These are phyloP conservation scores for Sporothrix dimorphospora DNA, from an alignment of 2,329 filamentous ascomycete genomes.

Conservation along the genomic window DNA sequence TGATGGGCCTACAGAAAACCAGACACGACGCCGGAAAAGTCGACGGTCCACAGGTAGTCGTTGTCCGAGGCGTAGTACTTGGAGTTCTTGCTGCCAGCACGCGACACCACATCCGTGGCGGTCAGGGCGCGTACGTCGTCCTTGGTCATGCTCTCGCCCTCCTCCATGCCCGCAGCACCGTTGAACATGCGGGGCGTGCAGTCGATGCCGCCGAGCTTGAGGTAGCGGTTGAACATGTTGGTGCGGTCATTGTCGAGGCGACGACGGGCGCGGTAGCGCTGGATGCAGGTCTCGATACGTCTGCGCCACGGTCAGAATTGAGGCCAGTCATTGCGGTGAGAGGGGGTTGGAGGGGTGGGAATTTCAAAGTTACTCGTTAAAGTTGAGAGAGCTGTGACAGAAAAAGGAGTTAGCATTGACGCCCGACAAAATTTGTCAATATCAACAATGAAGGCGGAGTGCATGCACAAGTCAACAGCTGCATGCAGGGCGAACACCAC, in stretches of 20 bases:
- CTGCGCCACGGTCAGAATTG: constrained; percentile 44
- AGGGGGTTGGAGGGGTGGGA: constrained; percentile 48
- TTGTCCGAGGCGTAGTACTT: constrained; percentile 56
- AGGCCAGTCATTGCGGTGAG: not conserved
- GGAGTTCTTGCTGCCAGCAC: constrained; percentile 43
- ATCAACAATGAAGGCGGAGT: not conserved
- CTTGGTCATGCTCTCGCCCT: constrained; percentile 61
- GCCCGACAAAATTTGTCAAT: constrained; percentile 5
- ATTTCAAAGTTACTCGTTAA: constrained; percentile 28
- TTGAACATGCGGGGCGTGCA: constrained; percentile 59
- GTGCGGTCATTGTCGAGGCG: constrained; percentile 68
- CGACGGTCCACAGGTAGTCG: constrained; percentile 69
- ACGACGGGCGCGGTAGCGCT: constrained; percentile 76
- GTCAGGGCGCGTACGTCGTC: constrained; percentile 66
- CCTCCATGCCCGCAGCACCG: constrained; percentile 54
- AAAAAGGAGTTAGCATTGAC: not conserved
- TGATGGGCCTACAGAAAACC: constrained; percentile 69
- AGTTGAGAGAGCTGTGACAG: constrained; percentile 27
- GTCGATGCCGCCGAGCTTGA: constrained; percentile 81
- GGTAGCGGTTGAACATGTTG: constrained; percentile 75
- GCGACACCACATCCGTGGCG: constrained; percentile 63
- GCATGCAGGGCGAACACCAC: constrained; percentile 7
- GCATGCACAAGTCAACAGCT: not conserved
- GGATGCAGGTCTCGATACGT: constrained; percentile 83
- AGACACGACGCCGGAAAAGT: constrained; percentile 76